Evolutionary conservation across 352 stramenopile genomes (phyloP).

Genomic region (Phytophthora sp.): DNA sequence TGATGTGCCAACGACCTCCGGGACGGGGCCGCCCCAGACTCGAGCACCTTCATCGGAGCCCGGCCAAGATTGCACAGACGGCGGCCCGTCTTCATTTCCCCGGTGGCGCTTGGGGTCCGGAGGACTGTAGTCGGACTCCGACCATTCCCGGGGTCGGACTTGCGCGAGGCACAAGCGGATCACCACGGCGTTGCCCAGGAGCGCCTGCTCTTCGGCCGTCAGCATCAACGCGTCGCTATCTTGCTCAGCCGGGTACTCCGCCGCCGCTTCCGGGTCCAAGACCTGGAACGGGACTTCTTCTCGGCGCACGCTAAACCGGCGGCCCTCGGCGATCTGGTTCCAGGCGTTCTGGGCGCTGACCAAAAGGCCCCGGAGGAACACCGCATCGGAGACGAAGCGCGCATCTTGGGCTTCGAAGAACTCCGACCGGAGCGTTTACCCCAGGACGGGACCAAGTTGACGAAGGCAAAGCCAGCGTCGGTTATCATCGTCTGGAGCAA

Average conservation of each 20-base stretch:
- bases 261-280: too few species aligned
- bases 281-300: too few species aligned
- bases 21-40: neutral
- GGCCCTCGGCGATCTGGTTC: too few species aligned
- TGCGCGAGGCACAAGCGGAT: neutral
- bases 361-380: too few species aligned
- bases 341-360: too few species aligned
- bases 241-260: too few species aligned
- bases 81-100: neutral
- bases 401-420: neutral
- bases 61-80: neutral
- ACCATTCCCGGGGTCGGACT: neutral
- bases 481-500: neutral
- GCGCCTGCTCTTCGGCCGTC: too few species aligned
- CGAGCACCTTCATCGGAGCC: neutral
- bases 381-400: too few species aligned
- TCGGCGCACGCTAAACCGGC: too few species aligned
- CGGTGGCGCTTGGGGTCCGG: neutral
- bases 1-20: neutral
- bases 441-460: constrained; percentile 1
- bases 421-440: neutral
- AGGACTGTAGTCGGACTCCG: neutral
- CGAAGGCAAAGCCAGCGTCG: neutral
- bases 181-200: too few species aligned
- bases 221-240: too few species aligned